Evolutionary conservation across 2,329 filamentous ascomycete genomes (phyloP), one percentile per base, ranked within the genome.

Genomic region (Metarhizium sp.): DNA sequence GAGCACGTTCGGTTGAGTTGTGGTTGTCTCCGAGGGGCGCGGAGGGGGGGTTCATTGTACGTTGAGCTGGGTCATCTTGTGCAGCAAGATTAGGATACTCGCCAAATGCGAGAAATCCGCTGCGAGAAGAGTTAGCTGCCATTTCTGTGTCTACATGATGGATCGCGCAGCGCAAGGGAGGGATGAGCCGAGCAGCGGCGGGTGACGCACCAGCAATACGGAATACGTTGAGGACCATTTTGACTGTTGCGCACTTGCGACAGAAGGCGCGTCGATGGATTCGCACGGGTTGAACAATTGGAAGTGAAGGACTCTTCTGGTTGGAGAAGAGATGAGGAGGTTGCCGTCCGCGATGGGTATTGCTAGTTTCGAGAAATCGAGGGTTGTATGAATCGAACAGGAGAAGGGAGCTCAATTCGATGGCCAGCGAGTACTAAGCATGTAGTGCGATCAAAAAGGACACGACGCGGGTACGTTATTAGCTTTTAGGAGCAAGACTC

Each of bases 31-130:
- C 2, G 32, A n/a, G 47, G 50, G 25, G 25, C 25, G 25, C 25
- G 25, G 25, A 34, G 14, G 45, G 53, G 53, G 57, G 48, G 38
- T 2, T 6, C 20, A 50, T 16, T 85, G 59, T 78, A 96, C 92
- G 69, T 90, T 95, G 49, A 94, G 86, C 69, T 88, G 84, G 65
- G 86, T 86, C 91, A 99, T 99, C 80, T 99, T 99, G 71, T 95
- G 91, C 60, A 99, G 79, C 59, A 99, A 79, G 65, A 99, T 96
- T 65, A 96, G 79, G 69, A 99, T 96, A 54, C 92, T 97, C 60
- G 87, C 79, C 65, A 99, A 77, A 79, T 99, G 94, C 78, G 91
- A 96, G 70, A 99, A 83, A 79, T 99, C 94, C 76, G 86, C 92
- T 96, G 63, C 56, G 47, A 54, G n/a, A 36, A 49, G 16, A 32